Evolutionary conservation across 2,329 filamentous ascomycete species (phyloP).

Genomic region (Fusarium irregulare): DNA sequence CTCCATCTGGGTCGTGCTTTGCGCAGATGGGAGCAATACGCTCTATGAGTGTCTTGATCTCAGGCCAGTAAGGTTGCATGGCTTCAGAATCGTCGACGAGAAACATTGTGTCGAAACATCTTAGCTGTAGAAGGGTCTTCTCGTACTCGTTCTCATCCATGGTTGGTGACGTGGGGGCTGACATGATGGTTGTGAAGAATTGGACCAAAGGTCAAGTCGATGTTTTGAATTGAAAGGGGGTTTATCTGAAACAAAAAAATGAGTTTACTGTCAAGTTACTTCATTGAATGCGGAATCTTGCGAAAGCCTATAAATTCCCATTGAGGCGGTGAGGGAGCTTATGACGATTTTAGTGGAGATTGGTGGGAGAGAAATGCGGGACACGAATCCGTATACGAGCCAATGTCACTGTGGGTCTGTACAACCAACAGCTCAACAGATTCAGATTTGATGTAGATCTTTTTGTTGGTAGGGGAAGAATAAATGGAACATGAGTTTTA

Average conservation of each 20-base stretch:
- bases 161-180: background rate
- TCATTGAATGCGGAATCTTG: background rate
- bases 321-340: conserved; percentile 14
- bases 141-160: conserved; percentile 8
- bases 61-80: conserved; percentile 22
- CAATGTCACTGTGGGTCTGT: background rate
- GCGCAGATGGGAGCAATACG: conserved; percentile 20
- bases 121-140: conserved; percentile 13
- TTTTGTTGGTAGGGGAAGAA: fast-evolving
- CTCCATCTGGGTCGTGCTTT: conserved; percentile 15
- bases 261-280: background rate
- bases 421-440: background rate
- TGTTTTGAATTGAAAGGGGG: background rate
- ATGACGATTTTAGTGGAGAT: conserved; percentile 8
- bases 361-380: background rate
- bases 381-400: background rate
- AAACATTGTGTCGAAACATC: conserved; percentile 26
- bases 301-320: background rate
- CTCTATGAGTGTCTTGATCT: conserved; percentile 23
- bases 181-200: background rate
- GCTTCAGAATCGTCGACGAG: conserved; percentile 14
- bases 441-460: background rate
- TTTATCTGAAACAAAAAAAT: background rate
- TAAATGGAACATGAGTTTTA: background rate
- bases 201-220: background rate